Evolutionary conservation across 495 filamentous ascomycete genomes (phyloP), one percentile per base, ranked within the genome.

Genomic region (Glutinoglossum americanum): DNA sequence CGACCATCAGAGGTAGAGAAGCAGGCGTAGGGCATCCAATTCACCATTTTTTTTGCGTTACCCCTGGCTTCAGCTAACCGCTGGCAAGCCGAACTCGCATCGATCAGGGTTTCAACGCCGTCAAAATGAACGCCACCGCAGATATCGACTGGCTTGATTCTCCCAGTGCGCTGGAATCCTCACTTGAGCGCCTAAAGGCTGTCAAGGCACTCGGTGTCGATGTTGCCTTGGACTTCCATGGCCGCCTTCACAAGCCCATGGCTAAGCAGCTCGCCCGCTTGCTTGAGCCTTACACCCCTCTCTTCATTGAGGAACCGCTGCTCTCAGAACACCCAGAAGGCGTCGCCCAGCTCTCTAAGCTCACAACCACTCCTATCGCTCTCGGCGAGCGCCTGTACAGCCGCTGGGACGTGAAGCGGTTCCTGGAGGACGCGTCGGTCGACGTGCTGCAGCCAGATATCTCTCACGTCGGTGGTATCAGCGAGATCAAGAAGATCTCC

Each of bases 81-180:
- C 41, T 23, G n/a, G 4, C 60, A 57, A 72, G 74, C 13, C 75
- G 80, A 62, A 75, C 70, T 15, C 80, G 85, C 25, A 74, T 79
- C 61, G 74, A 70, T 28, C 85, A 89, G 67, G 85, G 84, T 4
- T 84, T 88, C 67, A 79, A 72, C 32, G 73, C 78, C 6, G 72
- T 88, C 57, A 89, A 88, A 65, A 89, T 89, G 85, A 89, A 89
- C 63, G 85, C 78, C 17, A 88, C 84, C 3, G 84, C 81, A 64
- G 84, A 86, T 61, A 68, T 88, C 27, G 82, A 81, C 59, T 89
- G 84, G 85, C 73, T 89, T 3, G 85, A 89, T 66, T 83, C 82
- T 7, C 84, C 85, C 8, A 65, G 70, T 11, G 75, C 72, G 1
- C 70, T 89, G 1, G 71, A 82, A n/a, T 70, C 75, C 23, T 79